Evolutionary conservation across 2,329 filamentous ascomycete species (phyloP).

Genomic region (Aspergillus alliaceus): DNA sequence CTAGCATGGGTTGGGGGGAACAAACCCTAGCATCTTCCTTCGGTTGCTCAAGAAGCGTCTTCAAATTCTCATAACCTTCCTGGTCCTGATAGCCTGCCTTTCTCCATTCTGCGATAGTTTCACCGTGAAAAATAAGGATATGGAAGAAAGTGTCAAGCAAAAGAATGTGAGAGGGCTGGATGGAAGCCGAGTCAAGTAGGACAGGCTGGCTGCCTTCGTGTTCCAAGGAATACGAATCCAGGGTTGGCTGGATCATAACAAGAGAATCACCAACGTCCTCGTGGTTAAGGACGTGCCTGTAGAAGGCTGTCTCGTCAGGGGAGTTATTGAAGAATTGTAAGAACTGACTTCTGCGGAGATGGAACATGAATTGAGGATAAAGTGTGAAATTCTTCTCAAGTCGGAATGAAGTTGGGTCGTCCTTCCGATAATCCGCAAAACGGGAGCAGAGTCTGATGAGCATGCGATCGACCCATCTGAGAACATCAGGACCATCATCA

Average conservation of each 20-base stretch:
- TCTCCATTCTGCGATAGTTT: slow-evolving; percentile 96
- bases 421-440: slow-evolving; percentile 97
- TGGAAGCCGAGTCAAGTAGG: slow-evolving; percentile 93
- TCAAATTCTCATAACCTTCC: slow-evolving; percentile 97
- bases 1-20: slow-evolving; percentile 13
- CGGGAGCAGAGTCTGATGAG: slow-evolving; percentile 92
- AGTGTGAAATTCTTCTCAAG: slow-evolving; percentile 98
- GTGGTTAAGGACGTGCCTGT: slow-evolving; percentile 93
- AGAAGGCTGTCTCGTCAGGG: slow-evolving; percentile 98
- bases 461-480: slow-evolving; percentile 98
- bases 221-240: slow-evolving; percentile 96
- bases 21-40: slow-evolving; percentile 93
- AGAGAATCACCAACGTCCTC: slow-evolving; percentile 96
- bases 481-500: slow-evolving; percentile 95
- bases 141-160: slow-evolving; percentile 99
- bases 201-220: slow-evolving; percentile 91
- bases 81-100: slow-evolving; percentile 98
- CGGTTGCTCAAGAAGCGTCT: slow-evolving; percentile 79
- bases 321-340: slow-evolving; percentile 99
- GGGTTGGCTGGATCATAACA: slow-evolving; percentile 97
- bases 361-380: slow-evolving; percentile 99
- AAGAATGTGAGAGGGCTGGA: slow-evolving; percentile 89
- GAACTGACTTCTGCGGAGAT: slow-evolving; percentile 94
- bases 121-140: slow-evolving; percentile 97
- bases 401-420: slow-evolving; percentile 94